Evolutionary conservation across 768 basidiomycete species (phyloP), one percentile per base, ranked within the genome.

Genomic region (Hygrocybe punicea): DNA sequence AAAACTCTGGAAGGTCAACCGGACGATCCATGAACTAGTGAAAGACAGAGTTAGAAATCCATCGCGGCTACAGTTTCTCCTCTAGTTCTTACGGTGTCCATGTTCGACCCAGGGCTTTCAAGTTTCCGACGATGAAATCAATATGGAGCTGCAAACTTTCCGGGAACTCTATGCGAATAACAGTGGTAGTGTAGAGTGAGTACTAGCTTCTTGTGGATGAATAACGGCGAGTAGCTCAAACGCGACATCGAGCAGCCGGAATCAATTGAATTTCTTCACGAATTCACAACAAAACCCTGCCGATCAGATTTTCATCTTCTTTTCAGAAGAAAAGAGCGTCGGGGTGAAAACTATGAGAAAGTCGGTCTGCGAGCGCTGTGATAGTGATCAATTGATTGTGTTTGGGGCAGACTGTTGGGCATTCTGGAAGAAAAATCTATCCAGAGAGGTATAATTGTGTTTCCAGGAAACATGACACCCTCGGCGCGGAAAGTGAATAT

Each of bases 331-430:
- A 73, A 83, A 78, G 71, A 93, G 91, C 65, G 97, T 98, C 6
- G 92, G 94, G 58, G 93, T 98, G 44, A 96, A 97, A 73, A 93
- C 94, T 3, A 98, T 98, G 93, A 80, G 94, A 76, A 96, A 93
- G 96, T 97, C 70, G 54, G 88, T 79, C 21, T 21, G 40, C 24
- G 21, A 16, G 50, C 55, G 23, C 35, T 49, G 47, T 36, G 19
- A 2, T 45, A 35, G 21, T 29, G 24, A 60, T 58, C 46, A 53
- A 39, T 33, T 46, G 55, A 36, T 60, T 39, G 34, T 49, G 44
- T 51, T n/a, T 16, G 10, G 25, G 44, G 4, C 67, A 98, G 96
- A 69, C 77, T 99, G 62, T 82, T 98, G 53, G 79, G 80, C 58
- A 93, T 96, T 62, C 79, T 99, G 53, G 95, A 98, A 70, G 91